Evolutionary conservation across 1,139 yeast species (phyloP).

Genomic region (Yamadazyma sp.): DNA sequence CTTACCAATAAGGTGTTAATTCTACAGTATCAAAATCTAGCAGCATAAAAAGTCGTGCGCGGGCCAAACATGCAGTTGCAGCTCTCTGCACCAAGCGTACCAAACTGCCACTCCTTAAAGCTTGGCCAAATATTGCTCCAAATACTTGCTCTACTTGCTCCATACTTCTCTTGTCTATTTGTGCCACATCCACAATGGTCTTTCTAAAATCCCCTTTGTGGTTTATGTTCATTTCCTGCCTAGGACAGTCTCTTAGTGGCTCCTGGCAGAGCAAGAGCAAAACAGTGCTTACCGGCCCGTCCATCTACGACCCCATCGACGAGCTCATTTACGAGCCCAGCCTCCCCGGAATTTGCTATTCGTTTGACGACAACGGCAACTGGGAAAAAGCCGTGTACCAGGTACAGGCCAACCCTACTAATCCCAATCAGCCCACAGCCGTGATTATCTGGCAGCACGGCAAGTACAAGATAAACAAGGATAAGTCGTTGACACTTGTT

Average conservation of each 20-base stretch:
- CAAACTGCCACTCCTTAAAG: too few species aligned
- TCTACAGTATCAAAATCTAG: too few species aligned
- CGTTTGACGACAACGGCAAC: slow-evolving; percentile 28
- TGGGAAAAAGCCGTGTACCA: slow-evolving; percentile 32
- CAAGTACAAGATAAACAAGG: slow-evolving; percentile 16
- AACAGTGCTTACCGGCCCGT: slow-evolving; percentile 29
- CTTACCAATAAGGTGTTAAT: too few species aligned
- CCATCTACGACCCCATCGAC: slow-evolving; percentile 28
- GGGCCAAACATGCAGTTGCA: background rate
- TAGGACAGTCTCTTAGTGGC: slow-evolving; percentile 17
- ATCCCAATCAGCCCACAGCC: slow-evolving; percentile 30
- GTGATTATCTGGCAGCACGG: slow-evolving; percentile 34
- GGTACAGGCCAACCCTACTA: slow-evolving; percentile 22
- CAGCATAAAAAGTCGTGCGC: background rate
- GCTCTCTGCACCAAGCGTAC: background rate
- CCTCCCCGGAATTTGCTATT: slow-evolving; percentile 32
- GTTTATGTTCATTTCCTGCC: slow-evolving; percentile 3
- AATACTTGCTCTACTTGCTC: too few species aligned
- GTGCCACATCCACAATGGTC: too few species aligned
- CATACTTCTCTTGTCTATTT: too few species aligned
- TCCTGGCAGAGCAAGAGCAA: slow-evolving; percentile 30
- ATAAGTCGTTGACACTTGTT: slow-evolving; percentile 19
- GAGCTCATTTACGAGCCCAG: slow-evolving; percentile 30
- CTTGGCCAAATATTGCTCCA: too few species aligned
- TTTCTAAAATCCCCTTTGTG: too few species aligned